Percentiles rank a stretch among this genome's conserved stretches.
phyloP scores from a whole-genome alignment of 495 filamentous ascomycete species.

The Lasiosphaeria hispida region DNA sequence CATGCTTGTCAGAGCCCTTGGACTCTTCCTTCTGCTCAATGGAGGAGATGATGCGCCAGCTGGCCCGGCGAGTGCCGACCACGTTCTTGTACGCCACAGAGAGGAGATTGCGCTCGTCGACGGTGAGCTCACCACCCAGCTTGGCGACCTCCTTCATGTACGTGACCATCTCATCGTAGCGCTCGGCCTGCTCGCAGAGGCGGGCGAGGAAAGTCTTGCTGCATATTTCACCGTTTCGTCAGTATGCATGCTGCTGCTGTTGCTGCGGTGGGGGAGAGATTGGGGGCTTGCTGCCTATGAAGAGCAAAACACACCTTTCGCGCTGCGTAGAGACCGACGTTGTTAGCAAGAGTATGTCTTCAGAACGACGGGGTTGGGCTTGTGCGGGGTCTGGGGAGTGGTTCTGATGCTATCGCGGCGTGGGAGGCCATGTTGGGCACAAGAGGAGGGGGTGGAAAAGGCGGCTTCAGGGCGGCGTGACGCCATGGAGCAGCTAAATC shows the following conservation, averaged over 20 bases:
- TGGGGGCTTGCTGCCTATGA: conserved; percentile 3
- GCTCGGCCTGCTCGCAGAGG: conserved; percentile 99
- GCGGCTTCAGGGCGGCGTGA: conserved; percentile 15
- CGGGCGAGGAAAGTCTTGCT: conserved; percentile 99
- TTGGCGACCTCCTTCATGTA: conserved; percentile 99
- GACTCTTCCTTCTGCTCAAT: conserved; percentile 99
- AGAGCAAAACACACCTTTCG: conserved; percentile 66
- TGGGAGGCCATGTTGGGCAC: conserved; percentile 26
- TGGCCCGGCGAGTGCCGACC: conserved; percentile 96
- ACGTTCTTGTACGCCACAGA: conserved; percentile 99
- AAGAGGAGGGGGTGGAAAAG: conserved; percentile 31
- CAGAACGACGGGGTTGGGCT: not conserved
- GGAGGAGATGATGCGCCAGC: conserved; percentile 99
- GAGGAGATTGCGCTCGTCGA: conserved; percentile 98
- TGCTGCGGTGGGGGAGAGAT: conserved; percentile 12
- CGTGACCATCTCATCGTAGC: conserved; percentile 99
- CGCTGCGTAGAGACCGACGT: conserved; percentile 53
- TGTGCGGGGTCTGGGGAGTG: not conserved
- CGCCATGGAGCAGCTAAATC: not conserved
- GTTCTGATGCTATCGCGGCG: conserved; percentile 20
- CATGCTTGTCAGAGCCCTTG: conserved; percentile 98
- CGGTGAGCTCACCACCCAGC: conserved; percentile 93
- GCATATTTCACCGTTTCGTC: conserved; percentile 32
- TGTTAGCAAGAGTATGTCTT: conserved; percentile 39
- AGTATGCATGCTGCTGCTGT: conserved; percentile 19